A percentile compares a stretch with the other conserved stretches of the same genome.
These are phyloP conservation scores for Zoysia pacifica DNA, from an alignment of 176 grass and related monocot species.

Conservation along the genomic window DNA sequence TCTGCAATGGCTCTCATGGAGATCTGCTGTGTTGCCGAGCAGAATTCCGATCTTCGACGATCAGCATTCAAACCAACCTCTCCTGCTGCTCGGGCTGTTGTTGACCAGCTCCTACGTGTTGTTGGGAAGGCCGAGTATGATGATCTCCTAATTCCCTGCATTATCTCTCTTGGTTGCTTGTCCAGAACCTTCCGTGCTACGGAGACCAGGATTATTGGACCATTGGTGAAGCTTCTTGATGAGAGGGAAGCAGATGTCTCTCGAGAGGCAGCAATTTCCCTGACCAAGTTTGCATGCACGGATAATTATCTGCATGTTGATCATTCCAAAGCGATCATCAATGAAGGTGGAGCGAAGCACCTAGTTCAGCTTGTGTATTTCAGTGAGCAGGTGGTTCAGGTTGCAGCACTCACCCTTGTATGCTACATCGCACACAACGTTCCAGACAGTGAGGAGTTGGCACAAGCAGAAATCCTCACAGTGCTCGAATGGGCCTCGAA, in stretches of 20 bases:
- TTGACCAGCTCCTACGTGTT: constrained; percentile 81
- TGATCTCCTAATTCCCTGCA: constrained; percentile 89
- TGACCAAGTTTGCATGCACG: constrained; percentile 73
- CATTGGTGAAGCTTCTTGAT: constrained; percentile 84
- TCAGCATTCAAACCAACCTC: constrained; percentile 90
- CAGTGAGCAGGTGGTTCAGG: constrained; percentile 78
- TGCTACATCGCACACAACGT: constrained; percentile 83
- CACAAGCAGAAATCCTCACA: constrained; percentile 79
- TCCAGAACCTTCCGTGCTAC: constrained; percentile 96
- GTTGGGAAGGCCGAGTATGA: constrained; percentile 90
- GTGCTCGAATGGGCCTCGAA: constrained; percentile 95
- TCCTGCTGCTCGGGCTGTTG: constrained; percentile 81
- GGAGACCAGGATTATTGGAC: constrained; percentile 85
- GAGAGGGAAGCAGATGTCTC: constrained; percentile 80
- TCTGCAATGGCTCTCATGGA: constrained; percentile 99
- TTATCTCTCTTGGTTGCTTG: constrained; percentile 78
- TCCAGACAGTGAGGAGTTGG: constrained; percentile 90
- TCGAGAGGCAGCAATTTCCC: constrained; percentile 57
- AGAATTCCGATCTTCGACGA: constrained; percentile 68
- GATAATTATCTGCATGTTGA: constrained; percentile 88
- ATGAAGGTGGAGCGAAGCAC: constrained; percentile 72
- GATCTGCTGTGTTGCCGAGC: constrained; percentile 78
- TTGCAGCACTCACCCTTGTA: constrained; percentile 70
- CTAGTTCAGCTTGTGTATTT: constrained; percentile 97
- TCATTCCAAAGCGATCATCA: constrained; percentile 89